Evolutionary conservation across 2,329 filamentous ascomycete species (phyloP).

Genomic region (Ceratocystis smalleyi): DNA sequence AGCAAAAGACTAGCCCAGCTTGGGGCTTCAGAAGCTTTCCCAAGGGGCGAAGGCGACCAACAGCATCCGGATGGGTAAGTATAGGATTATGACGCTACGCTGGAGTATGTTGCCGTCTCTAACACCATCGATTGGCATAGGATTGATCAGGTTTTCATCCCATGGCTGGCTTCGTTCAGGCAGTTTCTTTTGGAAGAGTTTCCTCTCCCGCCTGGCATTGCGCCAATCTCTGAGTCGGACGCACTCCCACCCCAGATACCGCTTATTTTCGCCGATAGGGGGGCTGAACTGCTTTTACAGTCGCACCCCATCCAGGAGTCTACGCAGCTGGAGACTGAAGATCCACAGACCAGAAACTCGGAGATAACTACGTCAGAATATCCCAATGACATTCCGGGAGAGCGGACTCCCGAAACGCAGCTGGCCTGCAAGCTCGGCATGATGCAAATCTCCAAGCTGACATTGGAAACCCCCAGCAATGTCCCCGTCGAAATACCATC

Average conservation of each 20-base stretch:
- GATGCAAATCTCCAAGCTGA: not conserved
- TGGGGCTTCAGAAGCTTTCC: conserved; percentile 60
- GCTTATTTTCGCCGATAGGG: conserved; percentile 6
- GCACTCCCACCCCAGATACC: conserved; percentile 57
- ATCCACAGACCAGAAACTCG: not conserved
- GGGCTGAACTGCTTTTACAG: not conserved
- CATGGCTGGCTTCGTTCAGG: conserved; percentile 57
- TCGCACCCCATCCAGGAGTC: not conserved
- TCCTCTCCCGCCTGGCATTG: conserved; percentile 50
- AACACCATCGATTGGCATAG: conserved; percentile 29
- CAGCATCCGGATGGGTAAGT: conserved; percentile 79
- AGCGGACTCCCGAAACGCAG: conserved; percentile 24
- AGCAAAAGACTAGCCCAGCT: conserved; percentile 72
- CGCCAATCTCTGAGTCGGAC: conserved; percentile 57
- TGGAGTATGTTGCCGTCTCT: not conserved
- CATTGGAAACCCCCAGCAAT: conserved; percentile 5
- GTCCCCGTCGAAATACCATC: conserved; percentile 9
- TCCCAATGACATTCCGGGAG: not conserved
- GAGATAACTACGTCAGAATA: not conserved
- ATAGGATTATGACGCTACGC: not conserved
- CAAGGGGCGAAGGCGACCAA: conserved; percentile 77
- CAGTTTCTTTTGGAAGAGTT: conserved; percentile 49
- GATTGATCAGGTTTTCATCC: conserved; percentile 64
- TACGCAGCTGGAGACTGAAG: not conserved
- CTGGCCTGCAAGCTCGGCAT: conserved; percentile 13